These are phyloP conservation scores for Didymella lethalis DNA, from an alignment of 2,329 filamentous ascomycete genomes.

Conservation along the genomic window DNA sequence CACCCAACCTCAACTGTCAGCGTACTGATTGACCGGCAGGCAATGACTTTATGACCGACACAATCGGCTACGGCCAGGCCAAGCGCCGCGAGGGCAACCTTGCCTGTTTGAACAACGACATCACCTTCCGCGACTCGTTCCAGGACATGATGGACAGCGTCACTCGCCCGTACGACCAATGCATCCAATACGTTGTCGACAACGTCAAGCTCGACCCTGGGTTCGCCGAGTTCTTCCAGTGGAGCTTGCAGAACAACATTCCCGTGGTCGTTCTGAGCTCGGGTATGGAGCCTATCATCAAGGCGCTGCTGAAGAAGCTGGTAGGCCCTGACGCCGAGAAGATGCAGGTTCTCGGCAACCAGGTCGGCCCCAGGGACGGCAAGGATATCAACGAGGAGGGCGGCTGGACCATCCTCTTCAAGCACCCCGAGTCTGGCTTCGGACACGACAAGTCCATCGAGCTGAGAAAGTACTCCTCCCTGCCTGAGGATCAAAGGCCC, in stretches of 20 bases:
- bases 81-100: slow-evolving; percentile 76
- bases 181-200: slow-evolving; percentile 76
- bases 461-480: slow-evolving; percentile 82
- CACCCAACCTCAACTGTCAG: slow-evolving; percentile 1
- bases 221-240: slow-evolving; percentile 88
- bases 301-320: slow-evolving; percentile 78
- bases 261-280: slow-evolving; percentile 91
- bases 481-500: slow-evolving; percentile 74
- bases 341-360: slow-evolving; percentile 90
- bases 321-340: slow-evolving; percentile 80
- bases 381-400: slow-evolving; percentile 82
- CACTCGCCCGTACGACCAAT: slow-evolving; percentile 79
- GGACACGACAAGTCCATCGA: slow-evolving; percentile 98
- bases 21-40: slow-evolving; percentile 50
- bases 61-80: slow-evolving; percentile 80
- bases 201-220: slow-evolving; percentile 89
- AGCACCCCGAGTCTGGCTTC: slow-evolving; percentile 81
- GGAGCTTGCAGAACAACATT: slow-evolving; percentile 81
- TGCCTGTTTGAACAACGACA: slow-evolving; percentile 74
- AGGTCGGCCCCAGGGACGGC: slow-evolving; percentile 71
- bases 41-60: slow-evolving; percentile 83
- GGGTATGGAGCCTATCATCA: slow-evolving; percentile 92
- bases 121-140: slow-evolving; percentile 84
- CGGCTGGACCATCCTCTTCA: slow-evolving; percentile 89
- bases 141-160: slow-evolving; percentile 91